These are phyloP conservation scores for Groenewaldozyma sp. DNA, from an alignment of 1,139 yeast species.

Conservation along the genomic window DNA sequence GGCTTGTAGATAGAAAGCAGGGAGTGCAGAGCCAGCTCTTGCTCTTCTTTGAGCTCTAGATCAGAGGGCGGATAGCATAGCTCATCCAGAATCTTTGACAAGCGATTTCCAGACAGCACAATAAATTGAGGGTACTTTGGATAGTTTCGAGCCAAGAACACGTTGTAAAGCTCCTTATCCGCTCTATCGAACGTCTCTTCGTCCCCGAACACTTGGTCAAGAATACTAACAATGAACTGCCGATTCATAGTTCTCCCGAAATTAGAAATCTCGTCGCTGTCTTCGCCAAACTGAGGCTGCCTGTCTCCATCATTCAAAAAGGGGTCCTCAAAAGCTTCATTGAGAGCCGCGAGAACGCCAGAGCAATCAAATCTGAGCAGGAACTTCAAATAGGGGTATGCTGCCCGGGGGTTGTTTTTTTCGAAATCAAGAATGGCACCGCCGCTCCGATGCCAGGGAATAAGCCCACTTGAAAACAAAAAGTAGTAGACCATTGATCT, in stretches of 20 bases:
- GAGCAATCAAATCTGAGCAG: conserved; percentile 45
- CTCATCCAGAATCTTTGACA: conserved; percentile 40
- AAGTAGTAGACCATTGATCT: conserved; percentile 43
- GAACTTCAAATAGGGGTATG: conserved; percentile 48
- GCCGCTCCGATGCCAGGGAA: conserved; percentile 33
- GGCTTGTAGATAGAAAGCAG: conserved; percentile 57
- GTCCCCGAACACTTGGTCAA: conserved; percentile 41
- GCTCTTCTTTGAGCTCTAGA: conserved; percentile 39
- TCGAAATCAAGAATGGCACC: not conserved
- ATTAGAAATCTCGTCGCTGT: conserved; percentile 12
- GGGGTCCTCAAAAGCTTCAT: conserved; percentile 73
- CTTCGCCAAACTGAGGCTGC: conserved; percentile 1
- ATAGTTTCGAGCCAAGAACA: conserved; percentile 66
- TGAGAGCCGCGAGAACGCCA: conserved; percentile 53
- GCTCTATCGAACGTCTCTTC: conserved; percentile 25
- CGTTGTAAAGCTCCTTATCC: conserved; percentile 37
- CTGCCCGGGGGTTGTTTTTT: conserved; percentile 19
- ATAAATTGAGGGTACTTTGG: conserved; percentile 77
- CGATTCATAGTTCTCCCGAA: conserved; percentile 37
- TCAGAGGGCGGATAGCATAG: conserved; percentile 41
- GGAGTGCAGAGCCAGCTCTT: conserved; percentile 66
- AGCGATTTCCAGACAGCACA: conserved; percentile 50
- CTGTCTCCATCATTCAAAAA: conserved; percentile 37
- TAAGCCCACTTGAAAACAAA: conserved; percentile 45
- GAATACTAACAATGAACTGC: conserved; percentile 58